These are phyloP conservation scores for Paraconiothyrium brasiliense DNA, from an alignment of 2,329 filamentous ascomycete genomes.

Conservation along the genomic window DNA sequence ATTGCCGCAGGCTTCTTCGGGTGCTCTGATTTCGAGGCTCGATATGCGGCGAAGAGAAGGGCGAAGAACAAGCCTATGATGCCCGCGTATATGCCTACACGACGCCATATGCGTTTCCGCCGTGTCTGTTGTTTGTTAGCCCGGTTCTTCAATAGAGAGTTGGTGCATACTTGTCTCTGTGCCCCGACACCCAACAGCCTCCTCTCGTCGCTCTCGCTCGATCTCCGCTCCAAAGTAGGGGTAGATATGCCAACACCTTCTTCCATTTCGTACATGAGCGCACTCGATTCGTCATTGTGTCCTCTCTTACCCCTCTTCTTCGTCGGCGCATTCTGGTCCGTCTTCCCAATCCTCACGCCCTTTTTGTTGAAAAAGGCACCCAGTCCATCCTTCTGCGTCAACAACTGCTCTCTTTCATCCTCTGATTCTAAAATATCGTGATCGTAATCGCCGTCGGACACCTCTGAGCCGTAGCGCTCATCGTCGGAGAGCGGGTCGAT, in stretches of 20 bases:
- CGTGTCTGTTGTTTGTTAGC: slow-evolving; percentile 33
- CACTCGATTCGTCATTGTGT: slow-evolving; percentile 71
- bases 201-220: slow-evolving; percentile 59
- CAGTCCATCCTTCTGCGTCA: slow-evolving; percentile 43
- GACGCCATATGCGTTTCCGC: slow-evolving; percentile 50
- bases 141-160: slow-evolving; percentile 39
- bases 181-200: slow-evolving; percentile 63
- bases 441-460: slow-evolving; percentile 48
- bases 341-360: slow-evolving; percentile 42
- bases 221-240: slow-evolving; percentile 46
- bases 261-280: slow-evolving; percentile 91
- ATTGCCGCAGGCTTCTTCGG: slow-evolving; percentile 43
- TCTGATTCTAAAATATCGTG: slow-evolving; percentile 56
- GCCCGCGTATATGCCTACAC: slow-evolving; percentile 52
- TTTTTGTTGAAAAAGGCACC: slow-evolving; percentile 39
- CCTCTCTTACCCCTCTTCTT: slow-evolving; percentile 52
- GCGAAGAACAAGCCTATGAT: slow-evolving; percentile 64
- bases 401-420: slow-evolving; percentile 56
- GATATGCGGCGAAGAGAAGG: slow-evolving; percentile 65
- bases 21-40: slow-evolving; percentile 55
- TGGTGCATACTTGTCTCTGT: slow-evolving; percentile 41
- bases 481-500: slow-evolving; percentile 43
- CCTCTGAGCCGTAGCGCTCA: slow-evolving; percentile 45
- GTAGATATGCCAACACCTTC: slow-evolving; percentile 75
- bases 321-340: slow-evolving; percentile 24